phyloP scores from a whole-genome alignment of 192 early-diverging fungal genomes.

The Radiomyces spectabilis region DNA sequence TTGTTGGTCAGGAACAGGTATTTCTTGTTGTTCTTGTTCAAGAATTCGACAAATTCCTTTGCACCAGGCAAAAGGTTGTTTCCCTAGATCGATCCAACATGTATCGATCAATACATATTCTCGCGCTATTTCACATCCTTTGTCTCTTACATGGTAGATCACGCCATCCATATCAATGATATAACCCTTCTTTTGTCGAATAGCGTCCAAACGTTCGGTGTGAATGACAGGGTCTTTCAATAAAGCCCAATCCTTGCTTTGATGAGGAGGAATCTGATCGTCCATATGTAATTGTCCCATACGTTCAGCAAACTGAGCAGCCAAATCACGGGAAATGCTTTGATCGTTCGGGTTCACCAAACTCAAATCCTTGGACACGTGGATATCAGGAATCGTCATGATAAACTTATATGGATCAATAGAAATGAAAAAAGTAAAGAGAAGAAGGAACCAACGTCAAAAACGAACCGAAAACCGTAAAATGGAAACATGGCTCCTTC shows the following conservation, averaged over 20 bases:
- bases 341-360: not conserved
- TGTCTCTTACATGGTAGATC: slow-evolving; percentile 41
- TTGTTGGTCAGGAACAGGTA: slow-evolving; percentile 61
- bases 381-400: not conserved
- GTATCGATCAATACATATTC: not conserved
- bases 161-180: slow-evolving; percentile 61
- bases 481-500: not conserved
- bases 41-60: slow-evolving; percentile 48
- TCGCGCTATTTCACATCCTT: not conserved
- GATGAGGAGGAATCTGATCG: slow-evolving; percentile 8
- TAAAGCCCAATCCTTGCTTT: slow-evolving; percentile 14
- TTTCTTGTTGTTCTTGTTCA: slow-evolving; percentile 42
- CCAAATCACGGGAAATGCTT: not conserved
- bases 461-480: not conserved
- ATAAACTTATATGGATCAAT: no score
- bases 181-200: slow-evolving; percentile 44
- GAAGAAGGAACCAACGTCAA: not conserved
- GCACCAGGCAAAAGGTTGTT: slow-evolving; percentile 43
- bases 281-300: no score
- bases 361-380: not conserved
- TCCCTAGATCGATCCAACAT: slow-evolving; percentile 20
- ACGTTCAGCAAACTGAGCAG: no score
- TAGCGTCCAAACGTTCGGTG: slow-evolving; percentile 18
- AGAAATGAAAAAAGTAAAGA: not conserved
- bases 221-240: slow-evolving; percentile 22